These are phyloP conservation scores for Talaromyces verruculosus DNA, from an alignment of 2,329 filamentous ascomycete genomes.

Conservation along the genomic window DNA sequence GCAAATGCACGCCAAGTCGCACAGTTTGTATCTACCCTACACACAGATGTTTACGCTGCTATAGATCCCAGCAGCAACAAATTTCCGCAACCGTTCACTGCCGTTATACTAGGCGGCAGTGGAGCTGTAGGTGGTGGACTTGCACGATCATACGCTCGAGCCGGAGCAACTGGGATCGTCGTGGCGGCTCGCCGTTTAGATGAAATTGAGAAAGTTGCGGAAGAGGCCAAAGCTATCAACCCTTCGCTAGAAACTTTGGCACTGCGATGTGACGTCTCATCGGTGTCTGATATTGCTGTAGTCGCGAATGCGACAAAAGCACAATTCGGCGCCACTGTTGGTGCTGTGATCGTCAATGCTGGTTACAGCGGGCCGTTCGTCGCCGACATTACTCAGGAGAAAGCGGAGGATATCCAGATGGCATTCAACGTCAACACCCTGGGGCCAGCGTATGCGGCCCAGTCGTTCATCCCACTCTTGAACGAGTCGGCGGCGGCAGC, in stretches of 20 bases:
- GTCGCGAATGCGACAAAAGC: constrained; percentile 25
- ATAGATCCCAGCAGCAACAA: constrained; percentile 26
- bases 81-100: constrained; percentile 32
- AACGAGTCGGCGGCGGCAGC: constrained; percentile 27
- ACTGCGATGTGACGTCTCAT: constrained; percentile 36
- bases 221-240: constrained; percentile 28
- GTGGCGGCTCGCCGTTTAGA: constrained; percentile 34
- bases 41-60: constrained; percentile 23
- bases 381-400: constrained; percentile 34
- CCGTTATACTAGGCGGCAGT: constrained; percentile 40
- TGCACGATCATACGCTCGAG: constrained; percentile 36
- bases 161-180: constrained; percentile 35
- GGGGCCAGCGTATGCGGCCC: constrained; percentile 39
- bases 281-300: constrained; percentile 27
- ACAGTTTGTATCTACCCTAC: constrained; percentile 24
- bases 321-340: constrained; percentile 25
- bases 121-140: constrained; percentile 39
- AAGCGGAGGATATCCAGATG: constrained; percentile 35
- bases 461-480: constrained; percentile 38
- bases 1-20: constrained; percentile 21
- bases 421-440: constrained; percentile 40
- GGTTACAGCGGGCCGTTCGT: constrained; percentile 37
- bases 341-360: constrained; percentile 28
- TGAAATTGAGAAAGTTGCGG: constrained; percentile 31
- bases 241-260: constrained; percentile 29